Conservation (phyloP, 1,284 basidiomycete genomes). For the Amylostereum areolatum region DNA sequence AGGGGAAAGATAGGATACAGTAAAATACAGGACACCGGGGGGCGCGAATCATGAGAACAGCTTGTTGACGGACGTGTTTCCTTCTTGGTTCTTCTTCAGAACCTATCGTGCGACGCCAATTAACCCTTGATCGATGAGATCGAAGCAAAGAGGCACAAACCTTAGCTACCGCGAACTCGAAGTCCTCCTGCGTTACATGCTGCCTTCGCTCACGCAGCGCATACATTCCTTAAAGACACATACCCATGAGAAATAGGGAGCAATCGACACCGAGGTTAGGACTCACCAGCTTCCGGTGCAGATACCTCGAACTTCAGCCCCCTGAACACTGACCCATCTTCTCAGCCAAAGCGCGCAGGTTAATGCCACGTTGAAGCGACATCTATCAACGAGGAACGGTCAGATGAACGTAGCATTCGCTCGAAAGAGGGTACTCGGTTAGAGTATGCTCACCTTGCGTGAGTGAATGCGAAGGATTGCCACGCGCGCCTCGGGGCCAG, state of each 20-base stretch:
- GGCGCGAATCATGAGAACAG: slow-evolving; percentile 59
- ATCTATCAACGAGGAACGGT: slow-evolving; percentile 48
- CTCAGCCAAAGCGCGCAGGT: slow-evolving; percentile 89
- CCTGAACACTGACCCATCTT: slow-evolving; percentile 99
- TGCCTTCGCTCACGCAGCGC: slow-evolving; percentile 92
- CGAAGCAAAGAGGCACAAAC: slow-evolving; percentile 26
- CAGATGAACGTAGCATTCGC: not conserved
- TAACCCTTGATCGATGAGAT: not conserved
- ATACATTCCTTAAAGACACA: slow-evolving; percentile 74
- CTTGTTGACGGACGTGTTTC: slow-evolving; percentile 87
- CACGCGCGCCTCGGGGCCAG: slow-evolving; percentile 95
- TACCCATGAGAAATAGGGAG: not conserved
- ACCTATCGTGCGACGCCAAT: slow-evolving; percentile 39
- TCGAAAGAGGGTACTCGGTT: not conserved
- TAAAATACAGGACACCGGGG: slow-evolving; percentile 3
- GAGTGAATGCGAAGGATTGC: slow-evolving; percentile 97
- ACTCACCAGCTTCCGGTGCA: slow-evolving; percentile 94
- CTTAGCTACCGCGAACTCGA: slow-evolving; percentile 97
- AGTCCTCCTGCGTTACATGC: slow-evolving; percentile 97
- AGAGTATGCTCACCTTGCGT: slow-evolving; percentile 61
- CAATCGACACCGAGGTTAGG: not conserved
- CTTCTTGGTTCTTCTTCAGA: slow-evolving; percentile 89
- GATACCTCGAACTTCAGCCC: slow-evolving; percentile 94
- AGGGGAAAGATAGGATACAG: not conserved
- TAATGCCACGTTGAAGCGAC: slow-evolving; percentile 97